Evolutionary conservation across 768 basidiomycete genomes (phyloP).

Genomic region (Pholiota molesta): DNA sequence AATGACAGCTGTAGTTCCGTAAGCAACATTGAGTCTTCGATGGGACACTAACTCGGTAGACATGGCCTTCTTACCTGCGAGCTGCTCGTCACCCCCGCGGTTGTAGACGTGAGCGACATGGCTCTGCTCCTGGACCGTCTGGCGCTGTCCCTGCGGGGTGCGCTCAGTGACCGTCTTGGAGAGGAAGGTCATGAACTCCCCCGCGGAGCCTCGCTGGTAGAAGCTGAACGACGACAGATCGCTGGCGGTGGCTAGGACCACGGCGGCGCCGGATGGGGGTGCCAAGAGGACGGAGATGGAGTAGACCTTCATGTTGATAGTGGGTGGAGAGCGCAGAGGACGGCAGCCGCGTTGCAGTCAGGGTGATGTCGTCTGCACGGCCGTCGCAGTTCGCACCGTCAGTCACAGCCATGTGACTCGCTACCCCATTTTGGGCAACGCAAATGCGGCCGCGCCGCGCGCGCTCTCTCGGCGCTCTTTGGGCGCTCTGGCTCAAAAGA

Average conservation of each 20-base stretch:
- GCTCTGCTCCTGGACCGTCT: conserved; percentile 92
- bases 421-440: too few relatives aligned
- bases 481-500: too few relatives aligned
- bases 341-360: not conserved
- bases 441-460: too few relatives aligned
- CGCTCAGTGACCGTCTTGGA: conserved; percentile 90
- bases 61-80: conserved; percentile 63
- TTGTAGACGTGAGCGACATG: conserved; percentile 96
- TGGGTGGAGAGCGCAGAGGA: not conserved
- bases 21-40: not conserved
- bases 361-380: too few relatives aligned
- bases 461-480: too few relatives aligned
- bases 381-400: not conserved
- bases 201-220: conserved; percentile 86
- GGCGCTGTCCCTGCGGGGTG: conserved; percentile 85
- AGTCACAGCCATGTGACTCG: not conserved
- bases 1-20: conserved; percentile 65
- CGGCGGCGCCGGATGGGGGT: conserved; percentile 64
- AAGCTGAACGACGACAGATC: conserved; percentile 94
- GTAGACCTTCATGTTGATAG: conserved; percentile 77
- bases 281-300: conserved; percentile 76
- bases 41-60: not conserved
- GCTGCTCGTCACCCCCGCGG: conserved; percentile 80
- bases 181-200: conserved; percentile 94
- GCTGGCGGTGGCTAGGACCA: conserved; percentile 64